phyloP scores from a whole-genome alignment of 371 early-diverging fungal species.

The Amoeboaphelidium protococcarum region DNA sequence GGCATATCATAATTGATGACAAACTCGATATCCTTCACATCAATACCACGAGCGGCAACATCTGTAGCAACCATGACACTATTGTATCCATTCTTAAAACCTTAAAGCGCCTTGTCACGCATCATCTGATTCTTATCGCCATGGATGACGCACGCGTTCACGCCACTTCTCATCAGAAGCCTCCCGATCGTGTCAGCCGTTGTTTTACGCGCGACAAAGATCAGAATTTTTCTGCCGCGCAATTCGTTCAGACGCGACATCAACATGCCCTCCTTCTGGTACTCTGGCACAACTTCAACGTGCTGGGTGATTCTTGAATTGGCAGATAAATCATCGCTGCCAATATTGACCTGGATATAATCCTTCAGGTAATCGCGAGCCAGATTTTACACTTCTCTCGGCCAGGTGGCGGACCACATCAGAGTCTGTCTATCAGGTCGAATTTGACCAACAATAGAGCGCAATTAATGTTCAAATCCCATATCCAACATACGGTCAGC shows the following conservation, averaged over 20 bases:
- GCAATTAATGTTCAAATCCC: conserved; percentile 99
- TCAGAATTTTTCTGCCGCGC: conserved; percentile 64
- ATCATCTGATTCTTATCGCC: conserved; percentile 96
- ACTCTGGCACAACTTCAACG: conserved; percentile 54
- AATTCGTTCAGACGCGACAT: conserved; percentile 66
- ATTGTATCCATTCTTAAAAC: conserved; percentile 55
- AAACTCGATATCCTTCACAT: conserved; percentile 87
- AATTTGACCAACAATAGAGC: conserved; percentile 93
- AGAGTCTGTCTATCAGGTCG: conserved; percentile 95
- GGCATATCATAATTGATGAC: conserved; percentile 97
- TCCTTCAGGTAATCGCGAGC: conserved; percentile 83
- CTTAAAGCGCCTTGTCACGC: conserved; percentile 82
- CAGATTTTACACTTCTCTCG: conserved; percentile 80
- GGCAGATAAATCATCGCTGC: conserved; percentile 84
- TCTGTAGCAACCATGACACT: conserved; percentile 95
- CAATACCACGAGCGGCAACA: conserved; percentile 98
- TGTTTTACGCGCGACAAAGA: conserved; percentile 94
- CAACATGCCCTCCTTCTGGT: conserved; percentile 83
- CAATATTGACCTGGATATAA: conserved; percentile 95
- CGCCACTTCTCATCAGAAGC: conserved; percentile 70
- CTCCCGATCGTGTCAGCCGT: conserved; percentile 89
- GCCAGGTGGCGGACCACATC: conserved; percentile 99
- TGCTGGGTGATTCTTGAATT: conserved; percentile 91
- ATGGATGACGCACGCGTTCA: conserved; percentile 89
- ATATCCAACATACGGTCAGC: conserved; percentile 98